Percentiles rank a stretch among this genome's conserved stretches.
Evolutionary conservation across 345 rosid genomes (phyloP).

Genomic region (Lenwebbia sp.): DNA sequence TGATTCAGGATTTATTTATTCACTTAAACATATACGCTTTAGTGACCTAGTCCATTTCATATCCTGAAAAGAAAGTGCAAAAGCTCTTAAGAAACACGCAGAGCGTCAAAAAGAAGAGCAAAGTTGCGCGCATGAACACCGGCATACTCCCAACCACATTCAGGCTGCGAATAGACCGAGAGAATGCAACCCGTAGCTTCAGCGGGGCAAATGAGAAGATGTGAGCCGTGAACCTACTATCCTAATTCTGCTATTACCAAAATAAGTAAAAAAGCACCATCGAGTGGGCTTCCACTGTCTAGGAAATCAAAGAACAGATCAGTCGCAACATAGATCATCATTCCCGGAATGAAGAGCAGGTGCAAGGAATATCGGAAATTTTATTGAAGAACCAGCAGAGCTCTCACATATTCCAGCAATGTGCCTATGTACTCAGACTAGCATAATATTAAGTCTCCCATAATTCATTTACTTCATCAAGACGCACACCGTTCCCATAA

Average conservation of each 20-base stretch:
- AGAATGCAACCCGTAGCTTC: background rate
- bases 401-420: background rate
- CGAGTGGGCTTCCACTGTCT: background rate
- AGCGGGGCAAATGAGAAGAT: background rate
- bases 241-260: background rate
- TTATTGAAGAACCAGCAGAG: background rate
- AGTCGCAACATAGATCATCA: background rate
- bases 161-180: background rate
- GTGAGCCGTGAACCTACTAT: background rate
- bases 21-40: background rate
- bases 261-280: background rate
- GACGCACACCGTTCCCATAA: conserved; percentile 23
- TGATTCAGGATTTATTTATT: background rate
- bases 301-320: background rate
- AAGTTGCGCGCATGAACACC: background rate
- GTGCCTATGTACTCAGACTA: background rate
- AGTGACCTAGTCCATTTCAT: background rate
- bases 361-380: background rate
- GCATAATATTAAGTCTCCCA: background rate
- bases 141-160: background rate
- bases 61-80: background rate
- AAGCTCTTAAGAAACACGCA: background rate
- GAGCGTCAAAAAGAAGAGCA: background rate
- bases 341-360: background rate
- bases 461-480: background rate